Evolutionary conservation across 2,329 filamentous ascomycete genomes (phyloP), one percentile per base, ranked within the genome.

Genomic region (Cladosporium halotolerans): DNA sequence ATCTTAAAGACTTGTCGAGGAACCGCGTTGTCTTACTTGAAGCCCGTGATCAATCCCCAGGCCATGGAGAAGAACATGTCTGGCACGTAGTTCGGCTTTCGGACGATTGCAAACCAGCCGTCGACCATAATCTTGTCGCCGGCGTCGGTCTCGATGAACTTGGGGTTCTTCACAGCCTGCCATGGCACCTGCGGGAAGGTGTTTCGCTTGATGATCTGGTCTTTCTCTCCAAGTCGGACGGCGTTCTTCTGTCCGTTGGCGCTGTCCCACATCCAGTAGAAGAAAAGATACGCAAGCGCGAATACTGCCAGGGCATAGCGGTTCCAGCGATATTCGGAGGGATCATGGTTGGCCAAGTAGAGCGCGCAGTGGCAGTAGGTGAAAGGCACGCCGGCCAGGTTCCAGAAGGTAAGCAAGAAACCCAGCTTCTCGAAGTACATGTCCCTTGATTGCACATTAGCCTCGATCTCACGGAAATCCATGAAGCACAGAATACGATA

Each of bases 401-500:
- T 96, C 90, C 90, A 96, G 81, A 96, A 96, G 71, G 93, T 95
- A 61, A 96, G 81, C 89, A 96, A 95, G 76, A 96, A 96, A 48
- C 90, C 90, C 81, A 88, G 91, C 74, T 96, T 96, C 77, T 96
- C 90, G 65, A 89, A 92, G 76, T 95, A 95, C 86, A 96, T 95
- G 65, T 96, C 90, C 83, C 90, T 96, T n/a, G 45, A 88, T 7
- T 5, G 23, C 16, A 18, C 16, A 18, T 28, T 7, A 28, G 23
- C 23, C 4, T 28, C 23, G 23, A 5, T 4, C 23, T 28, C 23
- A 28, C 4, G 23, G 5, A 28, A 5, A 28, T 5, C 7, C 23
- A 28, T 28, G 23, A 28, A 28, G 7, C 23, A 28, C 23, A 28
- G 23, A 7, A 28, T 28, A 7, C 3, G 7, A 5, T 1, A 1